Conservation (phyloP, 495 filamentous ascomycete genomes). For the Trichoderma gamsii region DNA sequence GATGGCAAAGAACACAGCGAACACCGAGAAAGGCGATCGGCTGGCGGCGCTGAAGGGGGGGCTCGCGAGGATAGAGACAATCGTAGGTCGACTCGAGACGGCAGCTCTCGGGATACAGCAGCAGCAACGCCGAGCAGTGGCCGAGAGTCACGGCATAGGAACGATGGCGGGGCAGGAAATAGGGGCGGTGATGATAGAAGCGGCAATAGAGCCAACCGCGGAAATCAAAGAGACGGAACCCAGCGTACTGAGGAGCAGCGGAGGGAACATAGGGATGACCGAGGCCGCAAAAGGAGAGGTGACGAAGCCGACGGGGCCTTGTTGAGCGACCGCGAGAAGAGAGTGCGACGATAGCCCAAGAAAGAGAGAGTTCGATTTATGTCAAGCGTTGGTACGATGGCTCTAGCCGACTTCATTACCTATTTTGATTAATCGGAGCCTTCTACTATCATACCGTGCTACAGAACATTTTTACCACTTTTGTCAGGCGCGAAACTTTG, state of each 20-base stretch:
- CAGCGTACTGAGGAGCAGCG: conserved; percentile 11
- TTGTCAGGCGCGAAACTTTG: not conserved
- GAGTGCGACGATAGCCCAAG: conserved; percentile 19
- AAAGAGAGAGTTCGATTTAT: not conserved
- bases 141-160: conserved; percentile 6
- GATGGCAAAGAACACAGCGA: conserved; percentile 35
- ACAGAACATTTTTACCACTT: not conserved
- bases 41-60: not conserved
- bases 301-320: conserved; percentile 18
- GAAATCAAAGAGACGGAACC: not conserved
- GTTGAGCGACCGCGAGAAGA: conserved; percentile 24
- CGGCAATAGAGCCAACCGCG: conserved; percentile 2
- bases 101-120: conserved; percentile 2
- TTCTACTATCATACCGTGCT: not conserved
- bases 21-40: conserved; percentile 31
- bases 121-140: conserved; percentile 4
- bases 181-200: conserved; percentile 5
- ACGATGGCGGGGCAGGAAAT: not conserved
- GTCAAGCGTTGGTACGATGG: not conserved
- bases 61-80: conserved; percentile 3
- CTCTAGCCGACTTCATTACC: not conserved
- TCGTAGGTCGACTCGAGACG: conserved; percentile 8
- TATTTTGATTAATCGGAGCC: not conserved
- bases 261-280: conserved; percentile 13
- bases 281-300: conserved; percentile 10